A percentile compares a stretch with the other conserved stretches of the same genome.
These are phyloP conservation scores for Carpinus fangiana DNA, from an alignment of 306 rosid genomes.

Conservation along the genomic window DNA sequence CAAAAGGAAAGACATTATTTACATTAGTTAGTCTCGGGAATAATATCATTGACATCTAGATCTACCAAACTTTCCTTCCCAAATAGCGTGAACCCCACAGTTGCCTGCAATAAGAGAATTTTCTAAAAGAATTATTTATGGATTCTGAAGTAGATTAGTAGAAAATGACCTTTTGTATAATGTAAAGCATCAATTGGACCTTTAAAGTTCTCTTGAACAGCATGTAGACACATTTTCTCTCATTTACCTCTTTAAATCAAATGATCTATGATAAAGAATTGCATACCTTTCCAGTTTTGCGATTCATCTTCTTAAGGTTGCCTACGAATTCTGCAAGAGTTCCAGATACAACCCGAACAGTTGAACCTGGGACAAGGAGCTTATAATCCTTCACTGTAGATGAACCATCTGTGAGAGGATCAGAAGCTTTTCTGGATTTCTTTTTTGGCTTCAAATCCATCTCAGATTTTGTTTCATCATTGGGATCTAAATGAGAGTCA, in stretches of 20 bases:
- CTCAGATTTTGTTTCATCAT: constrained; percentile 29
- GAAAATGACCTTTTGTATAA: neutral
- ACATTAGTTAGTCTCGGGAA: constrained; percentile 45
- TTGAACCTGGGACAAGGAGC: constrained; percentile 55
- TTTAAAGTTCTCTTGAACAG: constrained; percentile 8
- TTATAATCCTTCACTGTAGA: constrained; percentile 33
- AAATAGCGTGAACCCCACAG: constrained; percentile 70
- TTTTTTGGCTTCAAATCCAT: constrained; percentile 52
- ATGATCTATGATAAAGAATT: constrained; percentile 16
- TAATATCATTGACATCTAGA: constrained; percentile 60
- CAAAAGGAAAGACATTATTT: constrained; percentile 6
- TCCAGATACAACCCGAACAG: constrained; percentile 67
- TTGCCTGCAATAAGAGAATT: constrained; percentile 69
- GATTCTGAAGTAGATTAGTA: neutral
- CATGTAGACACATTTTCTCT: constrained; percentile 16
- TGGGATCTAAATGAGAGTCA: constrained; percentile 28
- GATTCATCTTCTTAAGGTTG: constrained; percentile 75
- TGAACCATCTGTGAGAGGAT: constrained; percentile 27
- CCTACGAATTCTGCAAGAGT: constrained; percentile 74
- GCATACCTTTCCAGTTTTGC: constrained; percentile 66
- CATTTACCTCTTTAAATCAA: constrained; percentile 19
- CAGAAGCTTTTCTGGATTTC: constrained; percentile 41
- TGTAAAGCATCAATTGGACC: constrained; percentile 6
- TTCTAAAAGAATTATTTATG: neutral
- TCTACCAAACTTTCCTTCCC: constrained; percentile 89